phyloP scores from a whole-genome alignment of 2,329 filamentous ascomycete species.

The Monosporascus sp. region DNA sequence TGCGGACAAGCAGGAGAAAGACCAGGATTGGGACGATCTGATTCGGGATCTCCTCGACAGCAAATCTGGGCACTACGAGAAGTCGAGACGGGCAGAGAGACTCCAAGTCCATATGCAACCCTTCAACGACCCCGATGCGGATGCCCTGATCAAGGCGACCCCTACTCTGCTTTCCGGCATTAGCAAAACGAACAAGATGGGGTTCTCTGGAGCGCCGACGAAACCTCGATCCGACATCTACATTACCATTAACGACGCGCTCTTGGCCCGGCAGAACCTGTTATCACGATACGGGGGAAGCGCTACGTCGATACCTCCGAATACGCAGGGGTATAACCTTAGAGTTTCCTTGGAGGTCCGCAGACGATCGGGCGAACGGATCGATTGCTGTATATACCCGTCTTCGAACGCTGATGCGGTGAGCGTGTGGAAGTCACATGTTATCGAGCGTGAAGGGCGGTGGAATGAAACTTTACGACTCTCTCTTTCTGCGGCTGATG shows the following conservation, averaged over 20 bases:
- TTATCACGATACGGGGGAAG: slow-evolving; percentile 66
- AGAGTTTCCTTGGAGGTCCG: slow-evolving; percentile 89
- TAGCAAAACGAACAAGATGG: slow-evolving; percentile 78
- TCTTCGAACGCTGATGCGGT: slow-evolving; percentile 74
- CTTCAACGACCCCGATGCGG: slow-evolving; percentile 73
- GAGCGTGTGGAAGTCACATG: slow-evolving; percentile 84
- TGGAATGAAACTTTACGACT: slow-evolving; percentile 90
- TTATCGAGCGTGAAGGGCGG: slow-evolving; percentile 68
- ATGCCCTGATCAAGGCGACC: slow-evolving; percentile 75
- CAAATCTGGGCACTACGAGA: slow-evolving; percentile 67
- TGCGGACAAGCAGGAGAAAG: slow-evolving; percentile 52
- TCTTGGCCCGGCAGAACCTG: slow-evolving; percentile 69
- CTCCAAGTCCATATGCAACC: slow-evolving; percentile 74
- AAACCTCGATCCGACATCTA: slow-evolving; percentile 93
- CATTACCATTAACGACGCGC: slow-evolving; percentile 72
- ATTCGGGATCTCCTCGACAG: slow-evolving; percentile 70
- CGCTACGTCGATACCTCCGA: slow-evolving; percentile 62
- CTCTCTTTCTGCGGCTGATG: slow-evolving; percentile 71
- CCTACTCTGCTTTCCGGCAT: slow-evolving; percentile 83
- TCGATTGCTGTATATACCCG: slow-evolving; percentile 82
- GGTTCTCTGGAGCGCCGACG: slow-evolving; percentile 86
- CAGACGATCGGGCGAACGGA: slow-evolving; percentile 67
- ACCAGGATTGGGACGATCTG: slow-evolving; percentile 66
- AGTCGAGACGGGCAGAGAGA: slow-evolving; percentile 66
- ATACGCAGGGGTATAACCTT: slow-evolving; percentile 64